Base-by-base conservation (phyloP, 192 early-diverging fungal genomes). In the Linnemannia elongata region DNA sequence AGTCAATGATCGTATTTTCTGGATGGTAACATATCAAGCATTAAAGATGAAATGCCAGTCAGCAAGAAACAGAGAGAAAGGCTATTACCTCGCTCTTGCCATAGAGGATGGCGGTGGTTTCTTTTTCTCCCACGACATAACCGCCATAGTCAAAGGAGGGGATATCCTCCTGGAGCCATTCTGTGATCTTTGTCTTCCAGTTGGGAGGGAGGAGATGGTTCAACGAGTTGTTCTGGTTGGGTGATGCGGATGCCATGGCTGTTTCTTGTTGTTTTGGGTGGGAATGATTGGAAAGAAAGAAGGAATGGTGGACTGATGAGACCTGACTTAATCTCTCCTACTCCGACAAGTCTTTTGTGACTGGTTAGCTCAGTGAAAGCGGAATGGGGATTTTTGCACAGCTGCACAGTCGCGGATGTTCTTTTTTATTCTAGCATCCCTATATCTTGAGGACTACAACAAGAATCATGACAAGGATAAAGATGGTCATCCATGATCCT, bases 141-240 rank as follows among this genome's bases (percentile, higher is more conserved):
- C 98, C 98, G 45, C 98, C 98, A 87, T 97, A 98, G 89, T 99
- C 98, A 87, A 99, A 98, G 24, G 96, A 97, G 9, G 98, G 97
- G n/a, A 96, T 96, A 89, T 99, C 98, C 86, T 99, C 97, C 84
- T 94, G 90, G 15, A 99, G 91, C 96, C 97, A 99, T 69, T 89
- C 89, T n/a, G 94, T 85, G 68, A 99, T 95, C 44, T 92, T 88
- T 44, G 92, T 88, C 72, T 95, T 94, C 91, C 93, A 97, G 73
- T 92, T 92, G 15, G 93, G 89, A 9, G 97, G 95, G 15, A 98
- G 92, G 54, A 99, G 91, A 79, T 97, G 93, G 69, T 70, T 80
- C 44, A 80, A 36, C 35, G 75, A 81, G 76, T 30, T 73, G 66
- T 39, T 77, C 22, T 57, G 81, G 35, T 36, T 17, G 88, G 89